Conservation (phyloP, 176 grass and related monocot species). For the Aegilops bicornis region DNA sequence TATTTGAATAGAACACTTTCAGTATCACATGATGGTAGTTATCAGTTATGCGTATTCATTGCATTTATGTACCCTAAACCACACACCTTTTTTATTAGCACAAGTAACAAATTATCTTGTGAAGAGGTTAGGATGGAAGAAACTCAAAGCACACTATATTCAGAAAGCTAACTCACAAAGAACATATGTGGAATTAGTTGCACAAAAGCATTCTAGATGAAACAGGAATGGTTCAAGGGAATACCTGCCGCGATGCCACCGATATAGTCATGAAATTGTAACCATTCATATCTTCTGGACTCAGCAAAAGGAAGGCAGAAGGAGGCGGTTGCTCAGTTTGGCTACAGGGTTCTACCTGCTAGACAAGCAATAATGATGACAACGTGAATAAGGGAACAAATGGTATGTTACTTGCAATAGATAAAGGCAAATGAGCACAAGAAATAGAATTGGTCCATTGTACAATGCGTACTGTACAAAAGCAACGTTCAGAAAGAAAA, state of each 20-base stretch:
- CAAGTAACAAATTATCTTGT: neutral
- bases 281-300: conserved; percentile 76
- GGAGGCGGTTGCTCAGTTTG: conserved; percentile 97
- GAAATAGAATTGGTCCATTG: neutral
- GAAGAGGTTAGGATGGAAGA: neutral
- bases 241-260: conserved; percentile 90
- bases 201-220: conserved; percentile 15
- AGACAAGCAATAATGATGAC: conserved; percentile 11
- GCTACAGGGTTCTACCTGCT: conserved; percentile 94
- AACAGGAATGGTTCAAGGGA: conserved; percentile 33
- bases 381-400: neutral
- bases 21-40: neutral
- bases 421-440: neutral
- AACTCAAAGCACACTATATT: neutral
- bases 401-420: neutral
- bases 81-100: neutral
- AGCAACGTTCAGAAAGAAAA: neutral
- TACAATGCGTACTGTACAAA: neutral
- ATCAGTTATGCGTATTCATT: conserved; percentile 5
- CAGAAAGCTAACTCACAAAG: neutral
- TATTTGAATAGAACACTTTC: neutral
- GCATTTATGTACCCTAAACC: neutral
- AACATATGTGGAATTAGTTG: conserved; percentile 18
- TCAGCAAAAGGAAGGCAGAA: conserved; percentile 80
- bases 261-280: conserved; percentile 88